phyloP scores from a whole-genome alignment of 1,284 basidiomycete species.

The Naganishia albida region DNA sequence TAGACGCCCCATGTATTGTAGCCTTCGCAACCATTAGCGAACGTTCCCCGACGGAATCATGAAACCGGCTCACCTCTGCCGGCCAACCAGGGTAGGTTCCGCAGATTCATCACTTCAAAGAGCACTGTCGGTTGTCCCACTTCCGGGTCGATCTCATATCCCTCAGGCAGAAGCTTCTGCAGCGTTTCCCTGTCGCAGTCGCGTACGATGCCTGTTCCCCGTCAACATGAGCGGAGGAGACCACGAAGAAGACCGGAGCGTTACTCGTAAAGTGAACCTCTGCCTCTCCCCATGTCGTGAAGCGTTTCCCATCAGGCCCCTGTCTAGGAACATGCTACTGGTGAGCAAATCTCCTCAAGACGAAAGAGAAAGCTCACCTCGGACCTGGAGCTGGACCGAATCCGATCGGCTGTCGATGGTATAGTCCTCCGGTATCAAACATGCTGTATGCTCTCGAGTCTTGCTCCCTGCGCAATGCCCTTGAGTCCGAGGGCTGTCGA shows the following conservation, averaged over 20 bases:
- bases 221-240: neutral
- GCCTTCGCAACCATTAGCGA: slow-evolving; percentile 20
- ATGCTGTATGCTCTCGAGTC: neutral
- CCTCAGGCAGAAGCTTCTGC: slow-evolving; percentile 20
- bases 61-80: slow-evolving; percentile 30
- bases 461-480: too few species aligned
- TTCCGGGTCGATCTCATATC: slow-evolving; percentile 20
- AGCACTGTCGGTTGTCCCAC: slow-evolving; percentile 35
- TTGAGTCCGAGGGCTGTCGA: too few species aligned
- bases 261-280: slow-evolving; percentile 26
- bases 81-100: slow-evolving; percentile 43
- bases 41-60: neutral
- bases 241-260: neutral
- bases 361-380: slow-evolving; percentile 20
- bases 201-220: slow-evolving; percentile 17
- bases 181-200: slow-evolving; percentile 9
- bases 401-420: slow-evolving; percentile 38
- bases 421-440: slow-evolving; percentile 31
- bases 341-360: neutral
- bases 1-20: slow-evolving; percentile 44
- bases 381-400: slow-evolving; percentile 41
- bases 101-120: slow-evolving; percentile 43
- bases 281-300: slow-evolving; percentile 23
- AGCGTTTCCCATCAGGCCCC: slow-evolving; percentile 34
- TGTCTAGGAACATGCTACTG: slow-evolving; percentile 14